Base-by-base conservation (phyloP, 176 grass and related monocot genomes). In the Avena eriantha region DNA sequence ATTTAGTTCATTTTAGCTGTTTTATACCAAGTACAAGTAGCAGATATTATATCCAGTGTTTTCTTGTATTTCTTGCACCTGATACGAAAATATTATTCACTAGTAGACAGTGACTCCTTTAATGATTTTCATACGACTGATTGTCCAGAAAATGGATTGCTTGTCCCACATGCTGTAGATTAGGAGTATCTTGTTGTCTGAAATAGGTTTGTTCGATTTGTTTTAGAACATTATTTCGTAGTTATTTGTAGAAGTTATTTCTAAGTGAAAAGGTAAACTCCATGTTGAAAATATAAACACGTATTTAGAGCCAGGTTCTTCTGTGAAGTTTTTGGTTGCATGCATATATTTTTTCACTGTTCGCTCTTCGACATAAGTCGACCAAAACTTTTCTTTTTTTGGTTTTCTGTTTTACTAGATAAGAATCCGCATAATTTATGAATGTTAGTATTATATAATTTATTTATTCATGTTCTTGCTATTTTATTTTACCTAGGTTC, bases 401-500 rank as follows among this genome's bases (percentile, higher is more conserved):
- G 45, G 9, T 64, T 63, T 51, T 59, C 29, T 57, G 51, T 82
- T 31, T 65, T 80, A 3, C 11, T 49, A 59, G 26, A 51, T 56
- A 10, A 66, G 26, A 77, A 69, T 71, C 15, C 19, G 63, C 26
- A 43, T 59, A 78, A 19, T n/a, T 34, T 55, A 74, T 75, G 10
- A 0, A 7, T 36, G 61, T 74, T 74, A 2, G 80, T 43, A 50
- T 46, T 45, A 26, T 77, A 54, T 43, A 33, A 36, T 76, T 80
- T 60, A 36, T 76, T 80, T 60, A 84, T 76, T 58, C 67, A 41
- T 87, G 53, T 35, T 65, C 13, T 79, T 69, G 14, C 50, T 63
- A 67, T 80, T 83, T 49, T 76, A 49, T 56, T 77, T 76, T 84
- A 41, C 29, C 26, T 61, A 91, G 85, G 85, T 81, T 84, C 82